Conservation (phyloP, 2,329 filamentous ascomycete species). For the Neofusicoccum sp. region DNA sequence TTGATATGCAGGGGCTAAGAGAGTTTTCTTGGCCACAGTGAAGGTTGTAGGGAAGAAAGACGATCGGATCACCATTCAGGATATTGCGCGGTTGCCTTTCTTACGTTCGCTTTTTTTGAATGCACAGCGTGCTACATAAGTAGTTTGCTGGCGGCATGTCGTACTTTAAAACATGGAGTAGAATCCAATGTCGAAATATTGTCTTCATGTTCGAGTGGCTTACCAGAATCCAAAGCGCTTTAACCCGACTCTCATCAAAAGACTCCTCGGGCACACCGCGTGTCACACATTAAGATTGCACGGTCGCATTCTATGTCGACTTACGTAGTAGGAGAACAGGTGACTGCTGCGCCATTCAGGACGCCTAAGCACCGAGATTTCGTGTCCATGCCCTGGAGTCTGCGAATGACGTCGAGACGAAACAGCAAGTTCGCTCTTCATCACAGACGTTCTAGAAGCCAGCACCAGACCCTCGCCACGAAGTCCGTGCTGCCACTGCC, state of each 20-base stretch:
- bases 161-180: too few species aligned
- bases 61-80: background rate
- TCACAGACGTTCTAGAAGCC: background rate
- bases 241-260: too few species aligned
- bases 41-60: background rate
- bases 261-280: too few species aligned
- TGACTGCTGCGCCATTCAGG: background rate
- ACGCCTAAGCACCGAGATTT: background rate
- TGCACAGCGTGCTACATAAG: too few species aligned
- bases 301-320: background rate
- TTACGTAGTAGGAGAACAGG: background rate
- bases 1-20: background rate
- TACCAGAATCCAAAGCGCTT: too few species aligned
- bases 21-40: background rate
- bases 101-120: too few species aligned
- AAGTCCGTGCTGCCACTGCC: background rate
- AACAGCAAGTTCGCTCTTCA: background rate
- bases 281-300: too few species aligned
- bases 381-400: background rate
- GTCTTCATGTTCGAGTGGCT: too few species aligned
- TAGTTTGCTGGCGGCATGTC: too few species aligned
- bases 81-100: background rate
- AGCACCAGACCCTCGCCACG: background rate
- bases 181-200: too few species aligned
- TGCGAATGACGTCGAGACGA: background rate